phyloP scores from a whole-genome alignment of 805 yeast genomes.

The Vanderwaltozyma polyspora region DNA sequence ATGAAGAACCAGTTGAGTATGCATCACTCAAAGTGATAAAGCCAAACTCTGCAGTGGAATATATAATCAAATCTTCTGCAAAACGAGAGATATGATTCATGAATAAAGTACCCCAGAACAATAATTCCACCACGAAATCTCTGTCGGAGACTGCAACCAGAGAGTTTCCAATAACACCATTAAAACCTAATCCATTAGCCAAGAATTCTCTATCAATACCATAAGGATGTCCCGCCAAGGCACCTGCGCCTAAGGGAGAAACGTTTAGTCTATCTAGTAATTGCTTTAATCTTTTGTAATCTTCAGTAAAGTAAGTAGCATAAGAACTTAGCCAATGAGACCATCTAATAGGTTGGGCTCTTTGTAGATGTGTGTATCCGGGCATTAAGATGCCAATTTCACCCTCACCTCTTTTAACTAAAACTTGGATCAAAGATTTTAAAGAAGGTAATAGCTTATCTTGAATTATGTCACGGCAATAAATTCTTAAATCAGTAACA shows the following conservation, averaged over 20 bases:
- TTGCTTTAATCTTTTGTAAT: conserved; percentile 73
- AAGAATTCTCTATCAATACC: conserved; percentile 93
- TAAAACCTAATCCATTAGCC: conserved; percentile 70
- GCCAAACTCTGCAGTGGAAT: conserved; percentile 96
- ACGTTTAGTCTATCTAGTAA: conserved; percentile 71
- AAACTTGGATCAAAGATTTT: conserved; percentile 51
- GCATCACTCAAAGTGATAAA: conserved; percentile 92
- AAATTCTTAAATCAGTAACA: conserved; percentile 97
- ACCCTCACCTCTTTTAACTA: conserved; percentile 62
- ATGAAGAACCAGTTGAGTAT: conserved; percentile 93
- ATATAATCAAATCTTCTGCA: conserved; percentile 88
- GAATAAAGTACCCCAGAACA: conserved; percentile 91
- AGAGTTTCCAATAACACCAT: conserved; percentile 87
- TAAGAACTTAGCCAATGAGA: conserved; percentile 92
- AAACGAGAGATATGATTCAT: conserved; percentile 94
- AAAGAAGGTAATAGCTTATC: conserved; percentile 46
- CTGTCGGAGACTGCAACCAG: conserved; percentile 95
- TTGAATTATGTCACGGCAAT: conserved; percentile 65
- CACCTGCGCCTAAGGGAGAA: conserved; percentile 94
- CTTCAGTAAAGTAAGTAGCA: conserved; percentile 90
- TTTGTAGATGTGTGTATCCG: conserved; percentile 95
- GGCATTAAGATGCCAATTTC: conserved; percentile 96
- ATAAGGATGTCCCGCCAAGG: conserved; percentile 97
- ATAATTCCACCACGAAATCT: conserved; percentile 89
- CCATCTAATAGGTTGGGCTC: conserved; percentile 99